A percentile compares a stretch with the other conserved stretches of the same genome.
These are phyloP conservation scores for Globisporangium nagaii DNA, from an alignment of 352 stramenopile genomes.

Conservation along the genomic window DNA sequence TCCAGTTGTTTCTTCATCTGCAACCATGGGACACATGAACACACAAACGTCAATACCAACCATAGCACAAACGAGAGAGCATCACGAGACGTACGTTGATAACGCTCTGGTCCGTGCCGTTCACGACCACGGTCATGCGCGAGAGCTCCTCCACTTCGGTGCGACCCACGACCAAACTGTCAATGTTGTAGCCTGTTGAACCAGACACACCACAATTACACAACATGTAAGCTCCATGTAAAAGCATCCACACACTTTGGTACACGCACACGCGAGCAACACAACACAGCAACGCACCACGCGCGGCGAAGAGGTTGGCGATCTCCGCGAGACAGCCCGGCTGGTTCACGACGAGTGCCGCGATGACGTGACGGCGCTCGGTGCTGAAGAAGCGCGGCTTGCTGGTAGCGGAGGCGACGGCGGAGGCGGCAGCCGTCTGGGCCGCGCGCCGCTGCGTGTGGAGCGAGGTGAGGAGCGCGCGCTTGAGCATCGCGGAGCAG, in stretches of 20 bases:
- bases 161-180: constrained; percentile 80
- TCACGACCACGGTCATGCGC: constrained; percentile 83
- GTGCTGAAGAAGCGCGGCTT: constrained; percentile 31
- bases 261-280: not conserved
- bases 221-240: too few species aligned
- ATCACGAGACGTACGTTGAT: constrained; percentile 64
- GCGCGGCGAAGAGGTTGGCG: constrained; percentile 77
- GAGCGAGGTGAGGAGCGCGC: constrained; percentile 10
- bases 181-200: constrained; percentile 75
- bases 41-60: constrained; percentile 6
- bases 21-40: constrained; percentile 4
- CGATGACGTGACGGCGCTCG: constrained; percentile 77
- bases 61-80: too few species aligned
- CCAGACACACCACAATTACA: not conserved
- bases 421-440: too few species aligned
- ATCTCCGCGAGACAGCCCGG: constrained; percentile 82
- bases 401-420: constrained; percentile 3
- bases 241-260: too few species aligned
- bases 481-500: constrained; percentile 14
- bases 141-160: constrained; percentile 83
- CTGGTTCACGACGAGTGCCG: constrained; percentile 81
- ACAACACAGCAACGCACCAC: constrained; percentile 30
- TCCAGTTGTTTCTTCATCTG: constrained; percentile 88
- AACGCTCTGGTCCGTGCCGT: constrained; percentile 73
- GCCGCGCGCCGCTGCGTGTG: constrained; percentile 8